phyloP scores from a whole-genome alignment of 768 basidiomycete species.

The Dacryopinax primogenitus region DNA sequence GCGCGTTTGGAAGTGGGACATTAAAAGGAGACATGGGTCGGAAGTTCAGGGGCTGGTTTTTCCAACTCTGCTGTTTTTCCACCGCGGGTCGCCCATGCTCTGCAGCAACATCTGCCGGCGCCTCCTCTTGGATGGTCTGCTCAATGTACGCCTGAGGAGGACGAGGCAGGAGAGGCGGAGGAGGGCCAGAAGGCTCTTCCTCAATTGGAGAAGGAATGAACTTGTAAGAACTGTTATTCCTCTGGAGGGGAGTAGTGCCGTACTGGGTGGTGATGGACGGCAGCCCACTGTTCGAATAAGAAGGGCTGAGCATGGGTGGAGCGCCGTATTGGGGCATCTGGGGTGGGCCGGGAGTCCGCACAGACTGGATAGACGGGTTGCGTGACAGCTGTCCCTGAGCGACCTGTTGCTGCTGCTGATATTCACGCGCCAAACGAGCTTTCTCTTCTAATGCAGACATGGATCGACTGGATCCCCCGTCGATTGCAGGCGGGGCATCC shows the following conservation, averaged over 20 bases:
- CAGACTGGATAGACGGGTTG: background rate
- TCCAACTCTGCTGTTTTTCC: background rate
- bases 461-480: background rate
- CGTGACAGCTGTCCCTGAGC: background rate
- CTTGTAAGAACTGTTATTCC: background rate
- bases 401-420: background rate
- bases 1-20: background rate
- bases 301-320: background rate
- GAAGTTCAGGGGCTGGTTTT: background rate
- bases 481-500: background rate
- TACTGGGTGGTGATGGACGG: background rate
- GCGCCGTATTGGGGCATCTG: background rate
- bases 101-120: background rate
- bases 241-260: background rate
- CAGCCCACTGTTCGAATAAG: background rate
- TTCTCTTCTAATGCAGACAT: slow-evolving; percentile 5
- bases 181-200: slow-evolving; percentile 1
- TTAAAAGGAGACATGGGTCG: background rate
- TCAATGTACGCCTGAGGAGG: background rate
- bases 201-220: background rate
- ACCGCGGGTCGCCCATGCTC: background rate
- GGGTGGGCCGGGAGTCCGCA: background rate
- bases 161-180: background rate
- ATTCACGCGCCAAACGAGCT: slow-evolving; percentile 1
- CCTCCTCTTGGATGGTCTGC: slow-evolving; percentile 4